Conservation (phyloP, 495 filamentous ascomycete genomes). For the Aspergillus ellipticus region DNA sequence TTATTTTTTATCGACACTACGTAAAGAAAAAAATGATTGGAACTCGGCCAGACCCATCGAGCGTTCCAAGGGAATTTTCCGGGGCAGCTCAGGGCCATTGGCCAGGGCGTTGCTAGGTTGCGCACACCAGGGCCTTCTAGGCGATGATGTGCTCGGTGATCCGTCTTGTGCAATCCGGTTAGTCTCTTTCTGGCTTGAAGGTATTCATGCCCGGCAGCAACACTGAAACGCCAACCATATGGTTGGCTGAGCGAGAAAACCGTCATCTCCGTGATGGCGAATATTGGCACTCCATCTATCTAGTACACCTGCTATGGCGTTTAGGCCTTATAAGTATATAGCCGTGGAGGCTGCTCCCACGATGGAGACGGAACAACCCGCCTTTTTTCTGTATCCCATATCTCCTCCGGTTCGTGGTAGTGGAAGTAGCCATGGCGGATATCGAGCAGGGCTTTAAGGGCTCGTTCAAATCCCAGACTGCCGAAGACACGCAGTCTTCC, state of each 20-base stretch:
- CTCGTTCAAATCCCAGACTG: neutral
- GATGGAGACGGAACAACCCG: no score
- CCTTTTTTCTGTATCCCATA: neutral
- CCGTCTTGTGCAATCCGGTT: constrained; percentile 15
- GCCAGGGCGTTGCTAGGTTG: neutral
- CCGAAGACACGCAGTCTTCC: constrained; percentile 10
- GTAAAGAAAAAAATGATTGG: neutral
- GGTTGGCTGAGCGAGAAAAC: constrained; percentile 6
- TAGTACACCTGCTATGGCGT: neutral
- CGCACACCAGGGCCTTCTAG: constrained; percentile 4
- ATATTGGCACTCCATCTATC: neutral
- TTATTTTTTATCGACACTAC: neutral
- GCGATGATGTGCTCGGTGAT: constrained; percentile 25
- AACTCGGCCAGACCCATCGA: neutral
- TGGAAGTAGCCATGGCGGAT: constrained; percentile 11
- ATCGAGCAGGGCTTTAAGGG: constrained; percentile 16
- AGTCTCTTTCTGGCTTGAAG: constrained; percentile 1
- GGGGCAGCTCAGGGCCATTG: neutral
- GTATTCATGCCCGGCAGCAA: neutral
- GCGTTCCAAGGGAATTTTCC: neutral
- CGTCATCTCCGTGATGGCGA: neutral
- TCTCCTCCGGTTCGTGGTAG: neutral
- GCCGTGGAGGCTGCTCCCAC: neutral
- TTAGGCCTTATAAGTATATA: neutral
- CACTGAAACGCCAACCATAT: neutral